Base-by-base conservation (phyloP, 2,329 filamentous ascomycete species). In the Colletotrichum sp. region DNA sequence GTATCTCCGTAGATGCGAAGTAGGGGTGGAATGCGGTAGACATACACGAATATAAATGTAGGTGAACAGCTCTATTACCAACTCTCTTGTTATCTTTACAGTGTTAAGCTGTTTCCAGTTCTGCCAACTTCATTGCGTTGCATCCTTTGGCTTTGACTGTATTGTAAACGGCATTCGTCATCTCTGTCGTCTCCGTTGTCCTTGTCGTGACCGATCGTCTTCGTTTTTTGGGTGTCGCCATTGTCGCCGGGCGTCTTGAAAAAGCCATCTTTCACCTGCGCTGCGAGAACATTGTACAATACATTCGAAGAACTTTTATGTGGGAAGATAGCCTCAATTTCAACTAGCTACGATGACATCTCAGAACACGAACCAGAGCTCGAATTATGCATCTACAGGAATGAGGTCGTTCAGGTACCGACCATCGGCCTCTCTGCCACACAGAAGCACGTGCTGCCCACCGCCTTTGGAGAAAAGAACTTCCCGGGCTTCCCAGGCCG, bases 51-150 rank as follows among this genome's bases (percentile, higher is more conserved):
- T 0, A 0, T 1, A 0, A 39, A 39, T 39, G 18, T 39, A 0
- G 8, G 34, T 16, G 15, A 39, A 1, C 15, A 39, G 15, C 0
- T 36, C 15, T 16, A 34, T 15, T 4, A 34, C 13, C 13, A 34
- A 34, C 6, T 1, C 32, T 34, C 13, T 15, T 34, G 3, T 34
- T 15, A 36, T 36, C 34, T 16, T 36, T 36, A 0, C 18, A n/a
- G 0, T 44, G 0, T 18, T 44, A 0, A 18, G 39, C 2, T 3
- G 8, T n/a, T 18, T 44, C 2, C 3, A 44, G 3, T n/a, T 1
- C 5, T n/a, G 8, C 18, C 16, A 3, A 44, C 0, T 44, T 44
- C 18, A n/a, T 1, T 2, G 5, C 8, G 16, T 39, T 44, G 5
- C 5, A 10, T 44, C 5, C 39, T 44, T 44, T 0, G 16, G 16